Conservation (phyloP, 2,329 filamentous ascomycete genomes). For the Dothiorella sarmentorum region DNA sequence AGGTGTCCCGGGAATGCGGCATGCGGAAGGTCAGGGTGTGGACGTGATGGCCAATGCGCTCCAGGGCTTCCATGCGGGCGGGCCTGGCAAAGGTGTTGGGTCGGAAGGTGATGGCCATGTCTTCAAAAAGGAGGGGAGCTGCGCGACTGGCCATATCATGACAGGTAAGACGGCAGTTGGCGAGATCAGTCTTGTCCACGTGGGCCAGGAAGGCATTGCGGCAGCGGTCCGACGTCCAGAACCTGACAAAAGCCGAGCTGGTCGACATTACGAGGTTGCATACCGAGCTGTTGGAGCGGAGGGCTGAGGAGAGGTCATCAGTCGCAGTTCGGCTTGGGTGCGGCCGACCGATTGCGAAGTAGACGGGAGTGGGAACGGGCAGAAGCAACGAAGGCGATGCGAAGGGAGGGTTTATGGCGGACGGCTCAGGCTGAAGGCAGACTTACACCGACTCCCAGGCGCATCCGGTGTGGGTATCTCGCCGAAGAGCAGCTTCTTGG, state of each 20-base stretch:
- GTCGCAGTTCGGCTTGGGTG: slow-evolving; percentile 23
- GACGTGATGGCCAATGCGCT: slow-evolving; percentile 73
- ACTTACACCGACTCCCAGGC: slow-evolving; percentile 18
- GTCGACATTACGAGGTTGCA: slow-evolving; percentile 49
- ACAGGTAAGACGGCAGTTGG: slow-evolving; percentile 60
- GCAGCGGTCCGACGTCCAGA: slow-evolving; percentile 49
- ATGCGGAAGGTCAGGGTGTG: slow-evolving; percentile 75
- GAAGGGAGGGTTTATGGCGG: slow-evolving; percentile 13
- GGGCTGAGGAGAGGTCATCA: slow-evolving; percentile 31
- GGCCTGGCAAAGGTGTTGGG: slow-evolving; percentile 73
- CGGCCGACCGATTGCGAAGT: neutral
- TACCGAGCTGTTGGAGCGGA: slow-evolving; percentile 45
- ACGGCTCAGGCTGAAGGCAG: neutral
- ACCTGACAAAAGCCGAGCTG: slow-evolving; percentile 47
- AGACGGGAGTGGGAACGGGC: neutral
- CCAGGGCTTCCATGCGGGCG: slow-evolving; percentile 68
- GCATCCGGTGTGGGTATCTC: slow-evolving; percentile 47
- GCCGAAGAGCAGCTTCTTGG: slow-evolving; percentile 45
- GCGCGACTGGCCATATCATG: slow-evolving; percentile 68
- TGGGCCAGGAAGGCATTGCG: slow-evolving; percentile 44
- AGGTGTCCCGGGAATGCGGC: slow-evolving; percentile 72
- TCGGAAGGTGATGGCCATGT: slow-evolving; percentile 67
- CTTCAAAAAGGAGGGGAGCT: slow-evolving; percentile 66
- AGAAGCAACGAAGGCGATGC: slow-evolving; percentile 6
- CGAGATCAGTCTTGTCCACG: slow-evolving; percentile 41